phyloP scores from a whole-genome alignment of 768 basidiomycete species.

The Trametes gibbosa region DNA sequence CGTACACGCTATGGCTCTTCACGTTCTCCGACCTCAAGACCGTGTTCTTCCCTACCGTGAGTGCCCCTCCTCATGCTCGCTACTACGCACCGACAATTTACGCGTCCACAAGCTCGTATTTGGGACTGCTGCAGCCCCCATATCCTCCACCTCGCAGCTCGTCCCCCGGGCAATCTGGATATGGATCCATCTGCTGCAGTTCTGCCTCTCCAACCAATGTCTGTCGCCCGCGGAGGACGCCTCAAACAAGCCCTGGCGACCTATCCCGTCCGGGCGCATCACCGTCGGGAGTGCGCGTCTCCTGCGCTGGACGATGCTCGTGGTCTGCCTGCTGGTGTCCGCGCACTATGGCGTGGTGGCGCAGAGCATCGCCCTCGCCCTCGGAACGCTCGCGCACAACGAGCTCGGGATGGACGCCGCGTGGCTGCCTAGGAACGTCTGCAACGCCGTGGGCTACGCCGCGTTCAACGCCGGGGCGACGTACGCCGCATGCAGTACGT shows the following conservation, averaged over 20 bases:
- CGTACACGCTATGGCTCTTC: conserved; percentile 32
- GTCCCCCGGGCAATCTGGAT: conserved; percentile 25
- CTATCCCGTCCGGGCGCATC: conserved; percentile 36
- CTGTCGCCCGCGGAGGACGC: conserved; percentile 30
- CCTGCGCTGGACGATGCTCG: conserved; percentile 34
- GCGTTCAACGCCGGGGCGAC: conserved; percentile 37
- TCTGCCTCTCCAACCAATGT: conserved; percentile 34
- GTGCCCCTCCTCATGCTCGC: background rate
- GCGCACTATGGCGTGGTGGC: conserved; percentile 8
- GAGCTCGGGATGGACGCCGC: conserved; percentile 28
- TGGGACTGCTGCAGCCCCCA: conserved; percentile 17
- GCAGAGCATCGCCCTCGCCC: conserved; percentile 24
- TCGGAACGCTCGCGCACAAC: conserved; percentile 30
- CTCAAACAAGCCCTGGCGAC: conserved; percentile 36
- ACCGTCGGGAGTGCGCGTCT: conserved; percentile 18
- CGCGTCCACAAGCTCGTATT: conserved; percentile 20
- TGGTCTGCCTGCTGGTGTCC: conserved; percentile 27
- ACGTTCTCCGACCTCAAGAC: conserved; percentile 34
- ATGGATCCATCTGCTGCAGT: conserved; percentile 34
- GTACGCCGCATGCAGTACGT: conserved; percentile 20
- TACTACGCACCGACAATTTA: background rate
- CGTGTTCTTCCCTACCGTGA: conserved; percentile 35
- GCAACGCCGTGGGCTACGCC: conserved; percentile 32
- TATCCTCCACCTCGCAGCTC: background rate
- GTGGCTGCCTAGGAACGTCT: conserved; percentile 31